Evolutionary conservation across 139 green algal species (phyloP).

Genomic region (Chlamydomonas asymmetrica): DNA sequence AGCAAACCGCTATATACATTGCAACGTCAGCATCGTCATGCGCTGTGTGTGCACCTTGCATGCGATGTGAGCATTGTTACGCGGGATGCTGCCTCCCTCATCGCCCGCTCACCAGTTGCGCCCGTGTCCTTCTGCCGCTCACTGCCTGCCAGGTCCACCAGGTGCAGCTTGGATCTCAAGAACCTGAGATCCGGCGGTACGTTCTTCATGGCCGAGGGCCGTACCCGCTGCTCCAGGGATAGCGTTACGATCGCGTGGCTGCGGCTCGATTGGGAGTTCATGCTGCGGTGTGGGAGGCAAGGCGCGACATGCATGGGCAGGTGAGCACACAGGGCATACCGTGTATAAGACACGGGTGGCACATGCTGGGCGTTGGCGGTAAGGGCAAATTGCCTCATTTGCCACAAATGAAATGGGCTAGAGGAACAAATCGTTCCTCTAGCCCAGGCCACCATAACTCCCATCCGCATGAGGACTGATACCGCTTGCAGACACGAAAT

Average conservation of each 20-base stretch:
- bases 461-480: no score
- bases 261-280: slow-evolving; percentile 45
- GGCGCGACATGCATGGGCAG: neutral
- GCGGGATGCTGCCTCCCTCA: no score
- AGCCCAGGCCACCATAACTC: neutral
- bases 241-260: slow-evolving; percentile 55
- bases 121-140: slow-evolving; percentile 64
- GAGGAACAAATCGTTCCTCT: neutral
- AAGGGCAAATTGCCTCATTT: neutral
- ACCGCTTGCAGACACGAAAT: no score
- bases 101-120: slow-evolving; percentile 24
- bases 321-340: neutral
- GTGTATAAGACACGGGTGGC: neutral
- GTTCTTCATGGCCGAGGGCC: slow-evolving; percentile 13
- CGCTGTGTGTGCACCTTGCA: no score
- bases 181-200: slow-evolving; percentile 37
- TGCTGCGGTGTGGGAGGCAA: slow-evolving; percentile 8
- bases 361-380: neutral
- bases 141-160: slow-evolving; percentile 76
- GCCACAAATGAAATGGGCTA: neutral
- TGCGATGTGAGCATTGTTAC: no score
- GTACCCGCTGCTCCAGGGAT: slow-evolving; percentile 41
- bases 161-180: slow-evolving; percentile 63
- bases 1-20: neutral
- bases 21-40: no score